A percentile compares a stretch with the other conserved stretches of the same genome.
Conservation (phyloP, 2,329 filamentous ascomycete genomes). For the Eurotiales sp. region DNA sequence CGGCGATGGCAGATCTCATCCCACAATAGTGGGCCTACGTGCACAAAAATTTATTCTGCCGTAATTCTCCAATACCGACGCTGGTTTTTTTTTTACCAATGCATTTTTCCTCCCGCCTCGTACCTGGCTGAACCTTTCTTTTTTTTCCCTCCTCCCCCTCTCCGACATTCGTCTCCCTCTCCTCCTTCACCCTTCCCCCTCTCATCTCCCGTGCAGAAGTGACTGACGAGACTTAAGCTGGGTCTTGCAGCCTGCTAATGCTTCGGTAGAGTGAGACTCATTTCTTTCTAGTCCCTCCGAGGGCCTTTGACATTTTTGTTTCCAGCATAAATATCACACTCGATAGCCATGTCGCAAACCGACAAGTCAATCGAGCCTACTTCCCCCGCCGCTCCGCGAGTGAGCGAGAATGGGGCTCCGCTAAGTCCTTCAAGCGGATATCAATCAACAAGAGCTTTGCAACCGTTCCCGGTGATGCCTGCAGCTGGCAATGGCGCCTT, state of each 20-base stretch:
- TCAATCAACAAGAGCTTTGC: slow-evolving; percentile 29
- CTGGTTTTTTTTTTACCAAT: slow-evolving; percentile 9
- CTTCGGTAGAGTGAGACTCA: slow-evolving; percentile 34
- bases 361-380: too few relatives aligned
- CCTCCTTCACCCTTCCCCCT: slow-evolving; percentile 12
- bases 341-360: slow-evolving; percentile 12
- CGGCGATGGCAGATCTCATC: slow-evolving; percentile 15
- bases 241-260: slow-evolving; percentile 33
- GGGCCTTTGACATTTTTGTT: slow-evolving; percentile 26
- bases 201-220: slow-evolving; percentile 25
- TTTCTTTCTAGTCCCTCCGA: slow-evolving; percentile 34
- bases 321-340: too few relatives aligned
- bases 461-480: slow-evolving; percentile 26
- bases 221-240: slow-evolving; percentile 19
- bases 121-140: slow-evolving; percentile 12
- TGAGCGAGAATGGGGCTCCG: slow-evolving; percentile 23
- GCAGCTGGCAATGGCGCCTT: slow-evolving; percentile 31
- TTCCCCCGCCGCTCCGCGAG: slow-evolving; percentile 21
- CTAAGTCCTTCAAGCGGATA: slow-evolving; percentile 39
- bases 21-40: slow-evolving; percentile 11
- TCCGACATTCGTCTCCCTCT: slow-evolving; percentile 16
- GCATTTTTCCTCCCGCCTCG: slow-evolving; percentile 18
- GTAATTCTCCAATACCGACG: neutral
- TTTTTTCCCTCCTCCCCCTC: slow-evolving; percentile 21
- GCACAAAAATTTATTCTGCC: slow-evolving; percentile 25